phyloP scores from a whole-genome alignment of 1,284 basidiomycete genomes.

The Trametes versicolor region DNA sequence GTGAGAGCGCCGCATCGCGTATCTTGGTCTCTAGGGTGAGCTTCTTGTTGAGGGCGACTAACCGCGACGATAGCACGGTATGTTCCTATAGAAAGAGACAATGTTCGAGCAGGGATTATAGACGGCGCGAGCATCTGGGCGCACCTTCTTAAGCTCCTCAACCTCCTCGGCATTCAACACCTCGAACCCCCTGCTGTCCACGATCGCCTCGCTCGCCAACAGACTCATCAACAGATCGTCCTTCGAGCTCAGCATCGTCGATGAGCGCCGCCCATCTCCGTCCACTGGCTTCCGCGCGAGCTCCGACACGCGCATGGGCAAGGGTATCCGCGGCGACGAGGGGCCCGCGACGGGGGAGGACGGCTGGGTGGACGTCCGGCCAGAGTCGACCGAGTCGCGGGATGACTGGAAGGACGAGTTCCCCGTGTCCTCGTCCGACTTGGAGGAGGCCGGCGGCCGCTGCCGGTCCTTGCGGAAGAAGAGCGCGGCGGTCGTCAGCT shows the following conservation, averaged over 20 bases:
- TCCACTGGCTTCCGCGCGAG: constrained; percentile 47
- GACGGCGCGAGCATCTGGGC: constrained; percentile 36
- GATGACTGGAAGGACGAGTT: constrained; percentile 42
- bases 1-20: constrained; percentile 78
- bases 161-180: constrained; percentile 87
- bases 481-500: constrained; percentile 55
- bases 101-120: background rate
- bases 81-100: constrained; percentile 64
- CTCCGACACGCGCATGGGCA: constrained; percentile 43
- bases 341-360: constrained; percentile 54
- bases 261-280: constrained; percentile 52
- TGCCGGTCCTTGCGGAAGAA: constrained; percentile 63
- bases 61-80: constrained; percentile 68
- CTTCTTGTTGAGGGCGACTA: constrained; percentile 72
- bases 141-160: constrained; percentile 90
- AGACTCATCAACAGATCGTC: constrained; percentile 87
- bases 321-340: constrained; percentile 48
- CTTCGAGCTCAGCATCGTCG: constrained; percentile 58
- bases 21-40: constrained; percentile 82
- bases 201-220: constrained; percentile 87
- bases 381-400: constrained; percentile 39
- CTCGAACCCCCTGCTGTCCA: constrained; percentile 80
- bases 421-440: constrained; percentile 40
- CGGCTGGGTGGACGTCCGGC: constrained; percentile 43
- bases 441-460: constrained; percentile 40